A percentile compares a stretch with the other conserved stretches of the same genome.
Evolutionary conservation across 495 filamentous ascomycete genomes (phyloP).

Genomic region (Hyaloscypha variabilis): DNA sequence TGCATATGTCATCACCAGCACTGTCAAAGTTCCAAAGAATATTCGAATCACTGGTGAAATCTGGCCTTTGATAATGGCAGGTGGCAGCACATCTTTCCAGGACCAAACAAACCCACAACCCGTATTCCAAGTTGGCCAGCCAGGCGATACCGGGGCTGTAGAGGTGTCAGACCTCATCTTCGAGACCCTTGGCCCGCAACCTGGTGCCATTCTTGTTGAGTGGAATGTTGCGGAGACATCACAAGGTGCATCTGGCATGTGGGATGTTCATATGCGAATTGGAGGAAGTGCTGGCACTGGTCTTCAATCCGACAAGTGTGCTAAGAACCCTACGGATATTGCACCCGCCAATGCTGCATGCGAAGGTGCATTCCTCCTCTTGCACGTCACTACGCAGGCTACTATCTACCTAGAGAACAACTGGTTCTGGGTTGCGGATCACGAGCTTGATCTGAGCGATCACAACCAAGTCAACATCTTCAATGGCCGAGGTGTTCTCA

Average conservation of each 20-base stretch:
- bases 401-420: slow-evolving; percentile 86
- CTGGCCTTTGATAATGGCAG: slow-evolving; percentile 87
- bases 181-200: slow-evolving; percentile 73
- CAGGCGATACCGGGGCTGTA: slow-evolving; percentile 75
- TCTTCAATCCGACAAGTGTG: slow-evolving; percentile 74
- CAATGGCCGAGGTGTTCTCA: slow-evolving; percentile 79
- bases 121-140: slow-evolving; percentile 76
- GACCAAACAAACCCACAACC: slow-evolving; percentile 70
- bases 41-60: slow-evolving; percentile 88
- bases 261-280: slow-evolving; percentile 90
- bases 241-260: slow-evolving; percentile 77
- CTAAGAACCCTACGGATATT: slow-evolving; percentile 64
- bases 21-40: slow-evolving; percentile 79
- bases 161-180: slow-evolving; percentile 88
- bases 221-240: slow-evolving; percentile 78
- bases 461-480: slow-evolving; percentile 88
- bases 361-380: slow-evolving; percentile 77
- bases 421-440: slow-evolving; percentile 96
- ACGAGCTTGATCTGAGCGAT: slow-evolving; percentile 79
- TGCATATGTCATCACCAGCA: slow-evolving; percentile 76
- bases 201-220: slow-evolving; percentile 86
- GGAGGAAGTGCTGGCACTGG: slow-evolving; percentile 81
- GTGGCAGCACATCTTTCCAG: slow-evolving; percentile 63
- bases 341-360: slow-evolving; percentile 55
- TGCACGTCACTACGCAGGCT: slow-evolving; percentile 74